Conservation (phyloP, 75 land plant genomes). For the Sequoia sempervirens region DNA sequence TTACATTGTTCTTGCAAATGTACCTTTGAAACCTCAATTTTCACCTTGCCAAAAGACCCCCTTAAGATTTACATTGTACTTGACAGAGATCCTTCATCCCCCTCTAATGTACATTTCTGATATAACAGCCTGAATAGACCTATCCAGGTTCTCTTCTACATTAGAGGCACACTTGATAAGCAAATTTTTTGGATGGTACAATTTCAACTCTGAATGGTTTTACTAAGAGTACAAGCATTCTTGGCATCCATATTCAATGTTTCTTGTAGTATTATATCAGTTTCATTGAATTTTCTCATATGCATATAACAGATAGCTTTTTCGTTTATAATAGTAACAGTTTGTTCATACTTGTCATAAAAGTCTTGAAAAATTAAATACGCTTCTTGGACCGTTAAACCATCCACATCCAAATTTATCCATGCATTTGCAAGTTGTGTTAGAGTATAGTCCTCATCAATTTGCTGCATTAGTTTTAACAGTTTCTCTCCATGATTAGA, state of each 20-base stretch:
- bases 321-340: constrained; percentile 81
- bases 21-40: no score
- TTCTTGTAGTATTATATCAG: constrained; percentile 81
- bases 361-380: constrained; percentile 96
- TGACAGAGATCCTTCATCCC: no score
- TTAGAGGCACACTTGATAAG: no score
- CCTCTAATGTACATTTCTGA: no score
- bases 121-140: no score
- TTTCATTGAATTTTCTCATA: constrained; percentile 96
- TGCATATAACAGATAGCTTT: constrained; percentile 97
- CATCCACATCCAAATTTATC: constrained; percentile 91
- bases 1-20: no score
- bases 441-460: constrained; percentile 94
- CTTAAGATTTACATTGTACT: no score
- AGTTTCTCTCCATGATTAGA: constrained; percentile 96
- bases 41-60: no score
- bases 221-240: no score
- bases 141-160: no score
- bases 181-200: no score
- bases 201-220: no score
- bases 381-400: constrained; percentile 96
- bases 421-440: constrained; percentile 99
- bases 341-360: constrained; percentile 80
- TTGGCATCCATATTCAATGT: constrained; percentile 76
- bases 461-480: constrained; percentile 87